Percentiles rank a stretch among this genome's conserved stretches.
These are phyloP conservation scores for Santalum album DNA, from an alignment of 164 flowering plant species.

Conservation along the genomic window DNA sequence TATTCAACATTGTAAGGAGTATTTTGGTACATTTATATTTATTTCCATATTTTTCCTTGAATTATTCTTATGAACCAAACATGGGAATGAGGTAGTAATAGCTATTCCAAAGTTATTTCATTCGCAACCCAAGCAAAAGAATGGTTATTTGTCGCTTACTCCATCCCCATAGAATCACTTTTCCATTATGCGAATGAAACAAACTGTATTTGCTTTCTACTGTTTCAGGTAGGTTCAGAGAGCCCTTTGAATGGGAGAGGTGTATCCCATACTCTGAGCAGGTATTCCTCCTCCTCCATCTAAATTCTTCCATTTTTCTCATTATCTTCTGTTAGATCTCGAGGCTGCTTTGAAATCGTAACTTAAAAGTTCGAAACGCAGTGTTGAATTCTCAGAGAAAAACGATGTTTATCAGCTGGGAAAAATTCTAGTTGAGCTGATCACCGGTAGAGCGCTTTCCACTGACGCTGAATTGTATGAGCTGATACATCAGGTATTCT, in stretches of 20 bases:
- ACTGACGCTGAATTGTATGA: slow-evolving; percentile 40
- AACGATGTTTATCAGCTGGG: slow-evolving; percentile 73
- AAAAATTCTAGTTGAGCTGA: slow-evolving; percentile 44
- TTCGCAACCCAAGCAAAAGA: too few relatives aligned
- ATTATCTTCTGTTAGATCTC: neutral
- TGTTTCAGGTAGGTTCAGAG: slow-evolving; percentile 18
- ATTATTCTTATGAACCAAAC: too few relatives aligned
- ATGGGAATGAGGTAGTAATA: too few relatives aligned
- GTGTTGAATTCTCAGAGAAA: slow-evolving; percentile 39
- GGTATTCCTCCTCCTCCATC: neutral
- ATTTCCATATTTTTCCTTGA: too few relatives aligned
- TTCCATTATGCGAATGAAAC: too few relatives aligned
- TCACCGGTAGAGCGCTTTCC: slow-evolving; percentile 43
- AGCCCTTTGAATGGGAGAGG: slow-evolving; percentile 29
- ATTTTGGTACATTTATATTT: too few relatives aligned
- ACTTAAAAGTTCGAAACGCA: slow-evolving; percentile 11
- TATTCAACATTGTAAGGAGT: too few relatives aligned
- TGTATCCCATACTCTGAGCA: slow-evolving; percentile 8
- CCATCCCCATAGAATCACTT: too few relatives aligned
- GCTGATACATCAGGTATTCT: slow-evolving; percentile 45
- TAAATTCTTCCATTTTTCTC: neutral
- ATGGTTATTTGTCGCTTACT: too few relatives aligned
- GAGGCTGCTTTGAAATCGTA: neutral
- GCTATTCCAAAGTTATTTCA: too few relatives aligned
- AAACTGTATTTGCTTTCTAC: too few relatives aligned